Base-by-base conservation (phyloP, 192 early-diverging fungal genomes). In the Dissophora ornata region DNA sequence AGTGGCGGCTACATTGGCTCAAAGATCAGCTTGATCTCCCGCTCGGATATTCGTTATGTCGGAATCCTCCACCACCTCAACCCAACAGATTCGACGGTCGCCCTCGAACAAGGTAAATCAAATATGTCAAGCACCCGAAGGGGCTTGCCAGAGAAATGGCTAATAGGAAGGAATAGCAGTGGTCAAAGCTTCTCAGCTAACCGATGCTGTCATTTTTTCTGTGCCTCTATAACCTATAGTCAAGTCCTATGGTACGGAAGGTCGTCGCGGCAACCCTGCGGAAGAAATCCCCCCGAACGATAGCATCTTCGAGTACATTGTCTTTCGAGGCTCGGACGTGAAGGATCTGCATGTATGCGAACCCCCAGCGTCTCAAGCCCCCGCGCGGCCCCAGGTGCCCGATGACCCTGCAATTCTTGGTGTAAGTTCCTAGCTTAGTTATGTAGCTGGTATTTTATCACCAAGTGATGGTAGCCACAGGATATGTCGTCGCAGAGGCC, bases 161-260 rank as follows among this genome's bases (percentile, higher is more conserved):
- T n/a, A n/a, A n/a, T n/a, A n/a, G n/a, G n/a, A n/a, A n/a, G n/a
- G n/a, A n/a, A n/a, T n/a, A n/a, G n/a, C n/a, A n/a, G n/a, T n/a
- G n/a, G n/a, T n/a, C n/a, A n/a, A n/a, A n/a, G n/a, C n/a, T n/a
- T n/a, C n/a, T n/a, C n/a, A n/a, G n/a, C n/a, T n/a, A n/a, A 11
- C 19, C 19, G n/a, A 45, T 18, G 34, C 25, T 4, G 28, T 13
- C 19, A 11, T 34, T 45, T 19, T 10, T 47, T 4, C 22, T 29
- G 45, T 29, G 24, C 33, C 42, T 16, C 6, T 50, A 15, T 52
- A 47, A 51, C 49, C 2, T 25, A 40, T 58, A 94, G 94, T 95
- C 51, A 90, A 90, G 46, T 96, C 95, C n/a, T 93, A 90, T 81
- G 97, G 97, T 60, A 99, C 97, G 1, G 97, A 99, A 80, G 96